Evolutionary conservation across 2,329 filamentous ascomycete genomes (phyloP), one percentile per base, ranked within the genome.

Genomic region (Ceratocystis harringtonii): DNA sequence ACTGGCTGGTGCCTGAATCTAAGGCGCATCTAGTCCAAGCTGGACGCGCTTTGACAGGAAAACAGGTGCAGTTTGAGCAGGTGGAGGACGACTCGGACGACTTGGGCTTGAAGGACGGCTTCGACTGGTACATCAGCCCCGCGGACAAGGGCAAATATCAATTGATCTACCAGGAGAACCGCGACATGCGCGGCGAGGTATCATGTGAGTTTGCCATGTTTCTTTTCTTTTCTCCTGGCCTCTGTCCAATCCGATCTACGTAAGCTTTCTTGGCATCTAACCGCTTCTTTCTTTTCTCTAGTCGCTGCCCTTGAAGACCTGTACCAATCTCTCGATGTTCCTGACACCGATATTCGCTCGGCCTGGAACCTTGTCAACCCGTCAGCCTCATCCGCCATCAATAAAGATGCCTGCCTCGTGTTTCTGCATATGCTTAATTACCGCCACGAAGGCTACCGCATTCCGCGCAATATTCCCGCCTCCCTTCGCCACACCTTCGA

Each of bases 51-150:
- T 79, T 99, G 69, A 88, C 86, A 15, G 88, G 88, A 68, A 86
- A 87, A 70, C 88, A 89, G 70, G 83, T 88, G 63, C 85, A 88
- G 70, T 96, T 97, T 74, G 92, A 96, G 75, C 82, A 85, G 68
- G 84, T 95, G 67, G 88, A 91, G 65, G 88, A 91, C 70, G 89
- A 95, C 68, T 84, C 87, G 69, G 92, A 96, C 70, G 85, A 86
- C 3, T 84, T 85, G 0, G 91, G 91, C 0, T 79, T 99, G 68
- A 95, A 95, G 74, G 91, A 96, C 75, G 92, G 92, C 12, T 99
- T 99, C 75, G 94, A 99, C 75, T 99, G 94, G 94, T 99, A 99
- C 78, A 99, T 99, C 90, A 91, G 85, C 68, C 94, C 94, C 0
- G 76, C 80, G 36, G 92, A 99, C 77, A 95, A 95, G 77, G 74